phyloP scores from a whole-genome alignment of 2,329 filamentous ascomycete species.

The Phyllosticta citriasiana region DNA sequence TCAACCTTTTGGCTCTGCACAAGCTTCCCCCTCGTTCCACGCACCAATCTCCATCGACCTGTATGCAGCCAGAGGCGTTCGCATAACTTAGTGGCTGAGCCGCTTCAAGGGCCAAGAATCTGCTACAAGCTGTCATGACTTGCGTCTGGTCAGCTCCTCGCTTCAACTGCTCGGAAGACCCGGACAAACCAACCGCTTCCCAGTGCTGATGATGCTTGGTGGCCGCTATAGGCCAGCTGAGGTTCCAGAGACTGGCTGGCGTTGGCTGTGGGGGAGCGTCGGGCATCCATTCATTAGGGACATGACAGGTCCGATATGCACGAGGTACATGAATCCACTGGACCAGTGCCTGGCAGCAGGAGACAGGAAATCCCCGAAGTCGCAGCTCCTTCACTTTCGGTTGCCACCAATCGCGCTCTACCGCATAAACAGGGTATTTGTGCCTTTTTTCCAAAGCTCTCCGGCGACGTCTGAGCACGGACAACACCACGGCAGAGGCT shows the following conservation, averaged over 20 bases:
- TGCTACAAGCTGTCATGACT: background rate
- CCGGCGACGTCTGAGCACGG: background rate
- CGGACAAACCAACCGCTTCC: background rate
- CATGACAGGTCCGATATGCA: background rate
- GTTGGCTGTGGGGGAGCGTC: background rate
- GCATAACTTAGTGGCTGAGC: background rate
- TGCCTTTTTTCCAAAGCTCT: background rate
- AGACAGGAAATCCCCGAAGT: background rate
- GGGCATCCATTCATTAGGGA: background rate
- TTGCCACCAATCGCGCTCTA: background rate
- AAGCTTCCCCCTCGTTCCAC: background rate
- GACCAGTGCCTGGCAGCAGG: background rate
- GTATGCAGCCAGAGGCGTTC: background rate
- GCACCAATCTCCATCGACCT: background rate
- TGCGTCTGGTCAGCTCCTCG: background rate
- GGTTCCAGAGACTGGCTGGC: background rate
- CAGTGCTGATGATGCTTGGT: background rate
- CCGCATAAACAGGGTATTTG: background rate
- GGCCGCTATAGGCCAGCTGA: background rate
- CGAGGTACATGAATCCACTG: background rate
- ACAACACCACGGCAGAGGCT: background rate
- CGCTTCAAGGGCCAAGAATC: background rate
- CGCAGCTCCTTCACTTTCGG: background rate
- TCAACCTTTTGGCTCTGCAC: background rate
- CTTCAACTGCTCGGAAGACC: background rate